Conservation (phyloP, 1,284 basidiomycete genomes). For the Leccinum huronense region DNA sequence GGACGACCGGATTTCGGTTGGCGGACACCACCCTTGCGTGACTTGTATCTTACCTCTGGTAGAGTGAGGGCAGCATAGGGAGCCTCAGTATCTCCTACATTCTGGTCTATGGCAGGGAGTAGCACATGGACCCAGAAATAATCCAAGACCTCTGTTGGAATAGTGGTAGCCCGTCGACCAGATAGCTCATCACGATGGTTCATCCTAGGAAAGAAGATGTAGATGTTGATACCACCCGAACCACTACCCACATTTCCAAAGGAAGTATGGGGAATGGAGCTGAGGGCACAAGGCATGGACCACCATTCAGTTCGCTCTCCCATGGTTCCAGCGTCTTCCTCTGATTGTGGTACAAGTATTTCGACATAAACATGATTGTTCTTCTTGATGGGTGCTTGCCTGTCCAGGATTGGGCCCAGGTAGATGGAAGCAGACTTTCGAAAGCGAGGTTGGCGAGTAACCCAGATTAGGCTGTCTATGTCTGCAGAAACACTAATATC, state of each 20-base stretch:
- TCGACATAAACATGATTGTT: neutral
- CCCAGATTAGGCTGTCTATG: neutral
- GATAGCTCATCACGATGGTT: constrained; percentile 11
- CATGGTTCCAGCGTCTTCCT: neutral
- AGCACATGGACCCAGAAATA: constrained; percentile 10
- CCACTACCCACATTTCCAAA: neutral
- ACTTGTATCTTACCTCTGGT: constrained; percentile 2
- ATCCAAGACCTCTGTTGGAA: constrained; percentile 13
- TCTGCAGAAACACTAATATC: neutral
- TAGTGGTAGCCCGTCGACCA: neutral
- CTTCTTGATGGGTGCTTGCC: neutral
- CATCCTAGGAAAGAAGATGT: constrained; percentile 19
- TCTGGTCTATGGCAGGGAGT: constrained; percentile 8
- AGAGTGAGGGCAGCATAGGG: constrained; percentile 2
- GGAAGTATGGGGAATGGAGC: neutral
- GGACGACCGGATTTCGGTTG: neutral
- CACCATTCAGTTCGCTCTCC: neutral
- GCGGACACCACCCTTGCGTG: neutral
- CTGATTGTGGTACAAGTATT: neutral
- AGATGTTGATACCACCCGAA: neutral
- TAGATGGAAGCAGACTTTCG: neutral
- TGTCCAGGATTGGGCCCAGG: too few species aligned
- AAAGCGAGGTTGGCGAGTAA: neutral
- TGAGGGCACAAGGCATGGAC: neutral
- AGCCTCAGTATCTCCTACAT: neutral